phyloP scores from a whole-genome alignment of 1,284 basidiomycete species.

The Cutaneotrichosporon spelunceum region DNA sequence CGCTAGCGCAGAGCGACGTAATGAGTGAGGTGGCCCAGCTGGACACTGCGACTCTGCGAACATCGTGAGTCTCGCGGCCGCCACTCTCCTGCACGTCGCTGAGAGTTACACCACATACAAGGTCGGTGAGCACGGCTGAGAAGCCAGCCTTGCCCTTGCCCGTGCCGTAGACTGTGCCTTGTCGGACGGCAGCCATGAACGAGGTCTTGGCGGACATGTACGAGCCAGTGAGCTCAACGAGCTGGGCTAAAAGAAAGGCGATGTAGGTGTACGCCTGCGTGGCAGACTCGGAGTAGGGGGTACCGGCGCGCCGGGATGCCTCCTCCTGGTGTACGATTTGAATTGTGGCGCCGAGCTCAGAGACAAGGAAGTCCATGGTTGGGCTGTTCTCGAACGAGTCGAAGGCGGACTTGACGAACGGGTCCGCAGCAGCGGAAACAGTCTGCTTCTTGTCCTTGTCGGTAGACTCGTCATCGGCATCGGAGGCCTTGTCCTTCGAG shows the following conservation, averaged over 20 bases:
- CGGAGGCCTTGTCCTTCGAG: conserved; percentile 11
- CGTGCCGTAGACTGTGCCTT: conserved; percentile 62
- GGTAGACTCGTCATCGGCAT: neutral
- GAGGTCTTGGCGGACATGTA: conserved; percentile 87
- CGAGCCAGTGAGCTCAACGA: conserved; percentile 89
- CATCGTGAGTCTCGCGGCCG: conserved; percentile 7
- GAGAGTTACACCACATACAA: conserved; percentile 73
- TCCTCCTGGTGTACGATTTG: conserved; percentile 22
- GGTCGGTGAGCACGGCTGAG: conserved; percentile 64
- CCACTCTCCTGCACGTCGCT: conserved; percentile 21
- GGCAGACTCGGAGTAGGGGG: conserved; percentile 8
- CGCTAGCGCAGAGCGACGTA: conserved; percentile 86
- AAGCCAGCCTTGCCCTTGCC: conserved; percentile 30
- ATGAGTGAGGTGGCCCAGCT: conserved; percentile 87
- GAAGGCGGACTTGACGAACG: conserved; percentile 55
- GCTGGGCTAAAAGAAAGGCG: conserved; percentile 84
- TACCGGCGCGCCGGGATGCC: conserved; percentile 15
- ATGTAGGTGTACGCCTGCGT: conserved; percentile 56
- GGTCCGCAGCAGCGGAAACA: conserved; percentile 23
- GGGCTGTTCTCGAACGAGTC: conserved; percentile 25
- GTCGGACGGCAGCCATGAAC: conserved; percentile 67
- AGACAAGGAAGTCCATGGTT: conserved; percentile 37
- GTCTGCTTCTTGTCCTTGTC: conserved; percentile 14
- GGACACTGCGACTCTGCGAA: conserved; percentile 56
- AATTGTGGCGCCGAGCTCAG: conserved; percentile 30